phyloP scores from a whole-genome alignment of 164 flowering plant species.

The Taxillus chinensis region DNA sequence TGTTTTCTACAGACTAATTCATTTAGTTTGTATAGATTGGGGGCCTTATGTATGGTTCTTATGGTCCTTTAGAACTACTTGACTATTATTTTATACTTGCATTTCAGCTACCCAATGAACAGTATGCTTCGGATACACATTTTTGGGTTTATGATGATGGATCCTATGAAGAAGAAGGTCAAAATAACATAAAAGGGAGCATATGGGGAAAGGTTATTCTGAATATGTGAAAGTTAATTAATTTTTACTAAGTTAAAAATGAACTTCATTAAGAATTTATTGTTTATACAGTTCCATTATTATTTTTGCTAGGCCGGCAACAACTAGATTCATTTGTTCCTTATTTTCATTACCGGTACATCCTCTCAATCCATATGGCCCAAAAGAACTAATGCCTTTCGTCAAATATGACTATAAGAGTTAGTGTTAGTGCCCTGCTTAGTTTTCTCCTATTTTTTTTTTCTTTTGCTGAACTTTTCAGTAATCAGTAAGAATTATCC shows the following conservation, averaged over 20 bases:
- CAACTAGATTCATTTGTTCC: conserved; percentile 27
- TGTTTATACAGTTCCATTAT: conserved; percentile 13
- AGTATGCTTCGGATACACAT: conserved; percentile 31
- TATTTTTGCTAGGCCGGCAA: conserved; percentile 27
- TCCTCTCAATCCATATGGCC: neutral
- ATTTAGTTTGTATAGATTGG: no score
- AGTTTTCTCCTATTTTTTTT: no score
- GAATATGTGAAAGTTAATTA: no score
- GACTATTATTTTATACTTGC: no score
- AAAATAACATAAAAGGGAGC: conserved; percentile 33
- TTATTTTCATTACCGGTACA: conserved; percentile 13
- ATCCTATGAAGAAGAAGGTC: conserved; percentile 40
- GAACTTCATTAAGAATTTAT: neutral
- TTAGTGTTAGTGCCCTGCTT: no score
- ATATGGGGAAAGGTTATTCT: conserved; percentile 30
- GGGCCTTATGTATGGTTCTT: no score
- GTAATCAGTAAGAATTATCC: no score
- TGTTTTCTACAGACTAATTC: no score
- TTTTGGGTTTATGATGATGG: conserved; percentile 9
- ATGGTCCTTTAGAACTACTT: no score
- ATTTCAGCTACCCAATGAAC: conserved; percentile 13
- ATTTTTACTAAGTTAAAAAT: no score
- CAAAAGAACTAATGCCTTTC: conserved; percentile 13
- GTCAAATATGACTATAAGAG: conserved; percentile 14
- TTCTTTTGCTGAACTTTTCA: no score